These are phyloP conservation scores for Setaria italica DNA, from an alignment of 202 grass and related monocot species.

Conservation along the genomic window DNA sequence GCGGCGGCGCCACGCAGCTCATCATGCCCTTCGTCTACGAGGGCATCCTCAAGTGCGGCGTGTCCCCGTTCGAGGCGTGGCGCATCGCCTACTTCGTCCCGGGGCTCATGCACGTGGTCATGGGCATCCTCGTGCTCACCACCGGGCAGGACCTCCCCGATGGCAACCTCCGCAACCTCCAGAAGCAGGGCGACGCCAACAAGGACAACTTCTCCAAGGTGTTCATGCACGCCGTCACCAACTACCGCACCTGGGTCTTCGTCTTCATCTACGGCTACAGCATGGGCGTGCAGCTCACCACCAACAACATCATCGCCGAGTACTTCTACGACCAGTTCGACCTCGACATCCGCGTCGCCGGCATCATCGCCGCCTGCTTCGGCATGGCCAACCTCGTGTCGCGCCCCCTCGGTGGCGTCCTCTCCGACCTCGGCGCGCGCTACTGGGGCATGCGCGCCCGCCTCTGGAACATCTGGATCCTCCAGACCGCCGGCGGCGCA, in stretches of 20 bases:
- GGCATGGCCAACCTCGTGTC: slow-evolving; percentile 88
- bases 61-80: slow-evolving; percentile 62
- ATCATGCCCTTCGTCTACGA: slow-evolving; percentile 93
- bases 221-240: slow-evolving; percentile 56
- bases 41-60: slow-evolving; percentile 59
- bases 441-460: slow-evolving; percentile 79
- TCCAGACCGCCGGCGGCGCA: slow-evolving; percentile 81
- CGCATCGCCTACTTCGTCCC: slow-evolving; percentile 80
- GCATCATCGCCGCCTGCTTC: slow-evolving; percentile 81
- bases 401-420: slow-evolving; percentile 66
- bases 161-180: slow-evolving; percentile 68
- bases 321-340: slow-evolving; percentile 82
- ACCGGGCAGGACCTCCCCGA: slow-evolving; percentile 84
- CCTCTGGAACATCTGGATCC: slow-evolving; percentile 90
- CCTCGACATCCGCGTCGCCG: slow-evolving; percentile 71
- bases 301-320: slow-evolving; percentile 86
- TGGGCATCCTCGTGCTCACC: slow-evolving; percentile 73
- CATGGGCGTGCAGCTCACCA: slow-evolving; percentile 94
- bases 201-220: slow-evolving; percentile 81
- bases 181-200: slow-evolving; percentile 64
- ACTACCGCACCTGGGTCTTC: slow-evolving; percentile 86
- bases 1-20: slow-evolving; percentile 86
- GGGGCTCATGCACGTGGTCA: slow-evolving; percentile 58
- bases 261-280: slow-evolving; percentile 77
- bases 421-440: slow-evolving; percentile 66